Evolutionary conservation across 2,329 filamentous ascomycete genomes (phyloP).

Genomic region (Colletotrichum cordylinicola): DNA sequence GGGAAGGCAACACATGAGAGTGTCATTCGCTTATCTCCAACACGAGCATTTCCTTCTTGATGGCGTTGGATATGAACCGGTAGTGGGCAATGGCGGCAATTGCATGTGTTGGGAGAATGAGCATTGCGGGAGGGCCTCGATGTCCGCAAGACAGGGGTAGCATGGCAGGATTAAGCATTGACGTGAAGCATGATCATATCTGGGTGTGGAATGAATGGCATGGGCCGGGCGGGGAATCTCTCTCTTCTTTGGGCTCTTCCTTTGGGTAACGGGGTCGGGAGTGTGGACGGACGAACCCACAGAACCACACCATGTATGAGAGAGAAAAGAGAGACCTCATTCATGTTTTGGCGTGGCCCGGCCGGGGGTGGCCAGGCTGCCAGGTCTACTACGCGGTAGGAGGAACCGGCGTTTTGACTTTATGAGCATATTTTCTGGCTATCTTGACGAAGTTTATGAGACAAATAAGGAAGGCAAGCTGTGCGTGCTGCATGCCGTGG

Average conservation of each 20-base stretch:
- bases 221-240: not conserved
- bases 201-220: not conserved
- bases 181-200: not conserved
- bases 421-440: not conserved
- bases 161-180: slow-evolving; percentile 9
- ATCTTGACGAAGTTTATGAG: not conserved
- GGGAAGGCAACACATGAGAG: not conserved
- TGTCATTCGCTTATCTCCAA: not conserved
- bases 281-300: not conserved
- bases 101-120: not conserved
- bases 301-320: not conserved
- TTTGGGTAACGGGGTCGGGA: not conserved
- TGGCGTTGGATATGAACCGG: not conserved
- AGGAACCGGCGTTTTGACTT: not conserved
- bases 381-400: not conserved
- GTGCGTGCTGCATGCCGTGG: not conserved
- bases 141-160: not conserved
- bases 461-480: not conserved
- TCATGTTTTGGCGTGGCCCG: not conserved
- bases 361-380: not conserved
- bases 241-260: not conserved
- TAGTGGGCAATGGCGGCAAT: not conserved
- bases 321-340: not conserved
- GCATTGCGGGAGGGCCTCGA: not conserved
- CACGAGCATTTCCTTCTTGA: not conserved